Base-by-base conservation (phyloP, 1,284 basidiomycete species). In the Ceratobasidium papillatum region DNA sequence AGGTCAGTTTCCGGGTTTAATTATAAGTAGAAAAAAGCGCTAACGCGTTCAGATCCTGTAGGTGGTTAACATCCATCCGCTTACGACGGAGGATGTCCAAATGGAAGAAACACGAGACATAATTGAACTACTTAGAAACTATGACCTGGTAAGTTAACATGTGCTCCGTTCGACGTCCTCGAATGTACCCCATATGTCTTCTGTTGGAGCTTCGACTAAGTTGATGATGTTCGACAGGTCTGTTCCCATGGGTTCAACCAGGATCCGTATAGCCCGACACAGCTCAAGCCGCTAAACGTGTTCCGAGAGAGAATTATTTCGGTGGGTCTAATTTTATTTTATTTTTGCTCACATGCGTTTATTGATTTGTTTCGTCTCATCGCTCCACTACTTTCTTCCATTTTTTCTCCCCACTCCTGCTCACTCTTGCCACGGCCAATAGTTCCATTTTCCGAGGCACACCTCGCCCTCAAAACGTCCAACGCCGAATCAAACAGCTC, bases 61-160 rank as follows among this genome's bases (percentile, higher is more conserved):
- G 95, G 95, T 96, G 14, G 99, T 99, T 83, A 90, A 89, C 17
- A 98, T 99, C 80, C 98, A 99, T 84, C 98, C 98, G 2, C 87
- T 99, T 77, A 99, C 98, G 4, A 98, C 96, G 17, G 98, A 99
- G 85, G 98, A 99, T 86, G 99, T 99, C 80, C 90, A 96, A 80
- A 98, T 99, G 92, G 97, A 99, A 82, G 98, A 99, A 85, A 95
- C 96, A 47, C 94, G 98, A 79, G 98, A 99, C 84, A 99, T 99
- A 87, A 99, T 99, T 79, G 98, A 99, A 82, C 88, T 99, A 22
- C 99, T 99, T 88, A 88, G 96, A 74, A 98, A 98, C 82, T 99
- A 99, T 82, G 99, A 99, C 82, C 90, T 99, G 64, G 98, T 76
- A 43, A 25, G 51, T n/a, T n/a, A n/a, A n/a, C n/a, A n/a, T n/a